Conservation (phyloP, 73 alveolate species). For the Tetrahymena elliotti region DNA sequence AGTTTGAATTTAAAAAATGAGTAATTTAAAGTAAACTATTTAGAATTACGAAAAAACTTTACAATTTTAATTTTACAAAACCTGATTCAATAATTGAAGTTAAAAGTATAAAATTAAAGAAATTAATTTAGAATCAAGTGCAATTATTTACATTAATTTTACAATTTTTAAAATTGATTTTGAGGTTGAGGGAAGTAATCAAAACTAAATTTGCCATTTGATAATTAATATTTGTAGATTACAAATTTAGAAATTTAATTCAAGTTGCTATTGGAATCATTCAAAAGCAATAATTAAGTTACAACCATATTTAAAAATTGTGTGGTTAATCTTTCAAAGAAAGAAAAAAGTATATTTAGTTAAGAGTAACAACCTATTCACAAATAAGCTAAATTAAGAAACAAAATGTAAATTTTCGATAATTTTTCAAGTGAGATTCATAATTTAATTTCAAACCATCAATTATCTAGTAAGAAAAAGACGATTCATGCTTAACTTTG, state of each 20-base stretch:
- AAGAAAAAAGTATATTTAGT: too few species aligned
- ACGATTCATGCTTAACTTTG: background rate
- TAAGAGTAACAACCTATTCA: background rate
- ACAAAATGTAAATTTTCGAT: background rate
- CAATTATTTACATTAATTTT: background rate
- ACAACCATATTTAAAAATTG: background rate
- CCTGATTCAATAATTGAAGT: background rate
- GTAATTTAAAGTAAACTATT: too few species aligned
- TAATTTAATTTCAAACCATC: background rate
- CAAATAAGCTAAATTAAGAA: background rate
- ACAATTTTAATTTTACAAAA: background rate
- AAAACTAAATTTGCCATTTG: background rate
- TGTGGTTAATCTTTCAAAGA: background rate
- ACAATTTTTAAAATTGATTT: background rate
- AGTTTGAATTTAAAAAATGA: too few species aligned
- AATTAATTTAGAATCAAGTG: background rate
- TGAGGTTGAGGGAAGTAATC: background rate
- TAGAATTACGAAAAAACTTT: too few species aligned
- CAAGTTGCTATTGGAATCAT: too few species aligned
- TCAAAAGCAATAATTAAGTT: background rate
- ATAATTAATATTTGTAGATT: background rate
- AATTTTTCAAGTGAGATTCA: background rate
- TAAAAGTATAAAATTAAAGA: background rate
- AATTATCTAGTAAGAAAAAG: background rate
- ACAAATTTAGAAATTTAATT: background rate